phyloP scores from a whole-genome alignment of 2,329 filamentous ascomycete genomes.

The Fusarium pseudograminearum region DNA sequence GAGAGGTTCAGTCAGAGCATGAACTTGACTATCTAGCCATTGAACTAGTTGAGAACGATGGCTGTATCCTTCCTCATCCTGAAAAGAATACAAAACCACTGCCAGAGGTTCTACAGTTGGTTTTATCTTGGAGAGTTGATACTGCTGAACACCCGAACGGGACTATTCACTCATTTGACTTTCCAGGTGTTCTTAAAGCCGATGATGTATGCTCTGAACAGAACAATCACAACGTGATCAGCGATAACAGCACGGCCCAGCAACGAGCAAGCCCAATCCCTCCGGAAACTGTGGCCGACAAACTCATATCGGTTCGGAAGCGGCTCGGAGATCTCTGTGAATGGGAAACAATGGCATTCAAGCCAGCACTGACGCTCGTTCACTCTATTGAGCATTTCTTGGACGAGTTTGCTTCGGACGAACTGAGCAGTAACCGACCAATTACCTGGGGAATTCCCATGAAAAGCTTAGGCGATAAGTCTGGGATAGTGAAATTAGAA shows the following conservation, averaged over 20 bases:
- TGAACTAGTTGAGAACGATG: not conserved
- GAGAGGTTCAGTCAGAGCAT: not conserved
- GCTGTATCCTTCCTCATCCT: not conserved
- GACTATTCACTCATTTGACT: not conserved
- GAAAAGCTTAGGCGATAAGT: not conserved
- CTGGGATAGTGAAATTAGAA: not conserved
- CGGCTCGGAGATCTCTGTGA: not conserved
- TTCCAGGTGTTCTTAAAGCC: not conserved
- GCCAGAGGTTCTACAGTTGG: not conserved
- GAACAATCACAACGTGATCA: too few species aligned
- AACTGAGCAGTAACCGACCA: fast-evolving
- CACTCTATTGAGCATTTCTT: not conserved
- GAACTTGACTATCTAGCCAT: not conserved
- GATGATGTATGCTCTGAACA: too few species aligned
- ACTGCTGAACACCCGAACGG: not conserved
- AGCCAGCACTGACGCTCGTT: not conserved
- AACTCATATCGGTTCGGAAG: not conserved
- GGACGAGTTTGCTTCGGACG: not conserved
- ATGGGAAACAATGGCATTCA: not conserved
- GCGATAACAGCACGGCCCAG: too few species aligned
- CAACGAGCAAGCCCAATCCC: too few species aligned
- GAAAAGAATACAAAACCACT: too few species aligned
- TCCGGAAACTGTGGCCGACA: not conserved
- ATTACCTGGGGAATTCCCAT: not conserved
- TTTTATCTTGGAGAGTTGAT: not conserved